phyloP scores from a whole-genome alignment of 768 basidiomycete species.

The Termitomyces sp. region DNA sequence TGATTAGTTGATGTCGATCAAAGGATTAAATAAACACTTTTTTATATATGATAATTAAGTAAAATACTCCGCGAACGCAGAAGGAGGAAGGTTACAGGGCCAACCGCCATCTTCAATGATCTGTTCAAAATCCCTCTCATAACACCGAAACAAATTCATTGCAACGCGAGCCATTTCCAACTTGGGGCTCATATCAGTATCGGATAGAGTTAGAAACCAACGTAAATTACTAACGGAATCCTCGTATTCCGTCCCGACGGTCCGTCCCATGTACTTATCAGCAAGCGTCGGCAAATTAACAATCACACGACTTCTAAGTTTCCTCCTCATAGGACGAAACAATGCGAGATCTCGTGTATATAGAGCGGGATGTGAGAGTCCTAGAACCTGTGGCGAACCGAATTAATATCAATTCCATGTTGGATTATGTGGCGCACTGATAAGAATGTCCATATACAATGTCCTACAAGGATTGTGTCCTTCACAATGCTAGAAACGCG shows the following conservation, averaged over 20 bases:
- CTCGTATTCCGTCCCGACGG: conserved; percentile 35
- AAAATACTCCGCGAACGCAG: conserved; percentile 26
- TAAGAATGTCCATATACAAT: conserved; percentile 46
- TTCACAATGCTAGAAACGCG: conserved; percentile 35
- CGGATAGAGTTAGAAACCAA: conserved; percentile 3
- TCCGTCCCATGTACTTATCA: conserved; percentile 37
- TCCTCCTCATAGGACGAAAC: conserved; percentile 44
- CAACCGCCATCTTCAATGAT: conserved; percentile 37
- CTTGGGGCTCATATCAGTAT: conserved; percentile 19
- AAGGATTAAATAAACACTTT: not conserved
- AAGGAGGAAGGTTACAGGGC: conserved; percentile 44
- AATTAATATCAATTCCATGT: not conserved
- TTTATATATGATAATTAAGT: conserved; percentile 9
- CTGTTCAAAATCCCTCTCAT: conserved; percentile 42
- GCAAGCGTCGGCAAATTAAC: conserved; percentile 37
- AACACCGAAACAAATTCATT: conserved; percentile 48
- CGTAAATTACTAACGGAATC: conserved; percentile 35
- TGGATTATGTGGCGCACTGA: conserved; percentile 30
- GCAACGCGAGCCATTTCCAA: conserved; percentile 44
- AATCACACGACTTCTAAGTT: conserved; percentile 28
- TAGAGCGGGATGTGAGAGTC: conserved; percentile 43
- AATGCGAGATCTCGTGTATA: conserved; percentile 50
- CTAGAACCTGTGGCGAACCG: conserved; percentile 34
- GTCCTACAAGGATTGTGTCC: conserved; percentile 50
- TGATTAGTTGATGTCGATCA: not conserved